Evolutionary conservation across 108 stramenopile species (phyloP).

Genomic region (Cylindrotheca closterium): DNA sequence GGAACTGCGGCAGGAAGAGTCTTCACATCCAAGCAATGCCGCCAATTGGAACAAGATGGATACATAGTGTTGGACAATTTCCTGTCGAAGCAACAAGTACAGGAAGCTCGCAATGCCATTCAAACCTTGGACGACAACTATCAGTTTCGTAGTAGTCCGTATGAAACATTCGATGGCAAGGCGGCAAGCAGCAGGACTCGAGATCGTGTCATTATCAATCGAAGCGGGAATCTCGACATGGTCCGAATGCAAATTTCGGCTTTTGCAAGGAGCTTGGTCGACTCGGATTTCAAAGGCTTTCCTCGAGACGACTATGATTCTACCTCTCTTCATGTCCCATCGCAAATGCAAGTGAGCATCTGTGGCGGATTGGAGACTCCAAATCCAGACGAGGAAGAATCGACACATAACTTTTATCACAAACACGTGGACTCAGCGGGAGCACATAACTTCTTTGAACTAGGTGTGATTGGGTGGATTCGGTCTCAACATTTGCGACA

Average conservation of each 20-base stretch:
- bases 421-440: not conserved
- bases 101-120: not conserved
- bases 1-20: not conserved
- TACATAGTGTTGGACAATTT: constrained; percentile 1
- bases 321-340: too few relatives aligned
- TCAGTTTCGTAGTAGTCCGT: constrained; percentile 8
- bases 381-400: too few relatives aligned
- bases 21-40: constrained; percentile 7
- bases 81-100: not conserved
- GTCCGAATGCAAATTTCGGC: not conserved
- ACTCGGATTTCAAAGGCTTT: too few relatives aligned
- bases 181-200: not conserved
- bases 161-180: not conserved
- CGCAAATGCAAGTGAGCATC: too few relatives aligned
- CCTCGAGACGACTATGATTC: too few relatives aligned
- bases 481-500: constrained; percentile 8
- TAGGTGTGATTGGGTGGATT: constrained; percentile 9
- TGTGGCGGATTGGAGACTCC: too few relatives aligned
- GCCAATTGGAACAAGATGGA: constrained; percentile 10
- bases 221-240: not conserved
- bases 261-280: not conserved
- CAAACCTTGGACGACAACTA: constrained; percentile 4
- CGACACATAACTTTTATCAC: too few relatives aligned
- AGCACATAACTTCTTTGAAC: constrained; percentile 1
- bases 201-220: constrained; percentile 6